Evolutionary conservation across 2,329 filamentous ascomycete genomes (phyloP).

Genomic region (Zasmidium cellare): DNA sequence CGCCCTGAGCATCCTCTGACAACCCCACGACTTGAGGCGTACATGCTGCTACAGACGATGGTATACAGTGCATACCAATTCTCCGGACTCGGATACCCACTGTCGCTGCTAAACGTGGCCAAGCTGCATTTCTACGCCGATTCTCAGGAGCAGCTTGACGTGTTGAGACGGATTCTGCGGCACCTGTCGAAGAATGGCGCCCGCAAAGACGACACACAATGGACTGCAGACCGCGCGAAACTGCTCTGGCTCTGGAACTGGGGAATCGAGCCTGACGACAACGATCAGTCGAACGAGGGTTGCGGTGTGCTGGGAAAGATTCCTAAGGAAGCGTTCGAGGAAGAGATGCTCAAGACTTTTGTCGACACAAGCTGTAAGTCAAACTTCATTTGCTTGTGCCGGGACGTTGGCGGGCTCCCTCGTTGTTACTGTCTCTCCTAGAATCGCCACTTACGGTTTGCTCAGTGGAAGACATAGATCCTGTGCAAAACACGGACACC

Average conservation of each 20-base stretch:
- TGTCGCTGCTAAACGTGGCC: slow-evolving; percentile 45
- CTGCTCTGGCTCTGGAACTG: slow-evolving; percentile 74
- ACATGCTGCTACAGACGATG: slow-evolving; percentile 62
- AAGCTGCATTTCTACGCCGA: slow-evolving; percentile 67
- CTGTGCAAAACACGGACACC: slow-evolving; percentile 20
- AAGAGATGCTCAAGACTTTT: slow-evolving; percentile 69
- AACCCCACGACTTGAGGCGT: slow-evolving; percentile 56
- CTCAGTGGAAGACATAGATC: slow-evolving; percentile 28
- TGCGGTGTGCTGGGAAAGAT: slow-evolving; percentile 60
- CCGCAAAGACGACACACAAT: slow-evolving; percentile 59
- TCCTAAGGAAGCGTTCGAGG: slow-evolving; percentile 62
- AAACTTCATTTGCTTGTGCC: not conserved
- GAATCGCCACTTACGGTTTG: slow-evolving; percentile 15
- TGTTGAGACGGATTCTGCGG: slow-evolving; percentile 62
- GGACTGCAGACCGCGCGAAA: slow-evolving; percentile 62
- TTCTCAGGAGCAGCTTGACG: slow-evolving; percentile 62
- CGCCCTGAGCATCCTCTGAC: slow-evolving; percentile 65
- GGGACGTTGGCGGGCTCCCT: not conserved
- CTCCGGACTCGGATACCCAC: slow-evolving; percentile 40
- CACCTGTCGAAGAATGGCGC: slow-evolving; percentile 49
- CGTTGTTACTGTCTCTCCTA: not conserved
- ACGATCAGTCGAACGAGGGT: slow-evolving; percentile 35
- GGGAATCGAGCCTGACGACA: slow-evolving; percentile 54
- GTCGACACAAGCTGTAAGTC: slow-evolving; percentile 46
- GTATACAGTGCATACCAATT: slow-evolving; percentile 52